Evolutionary conservation across 345 rosid species (phyloP).

Genomic region (Microcos paniculata): DNA sequence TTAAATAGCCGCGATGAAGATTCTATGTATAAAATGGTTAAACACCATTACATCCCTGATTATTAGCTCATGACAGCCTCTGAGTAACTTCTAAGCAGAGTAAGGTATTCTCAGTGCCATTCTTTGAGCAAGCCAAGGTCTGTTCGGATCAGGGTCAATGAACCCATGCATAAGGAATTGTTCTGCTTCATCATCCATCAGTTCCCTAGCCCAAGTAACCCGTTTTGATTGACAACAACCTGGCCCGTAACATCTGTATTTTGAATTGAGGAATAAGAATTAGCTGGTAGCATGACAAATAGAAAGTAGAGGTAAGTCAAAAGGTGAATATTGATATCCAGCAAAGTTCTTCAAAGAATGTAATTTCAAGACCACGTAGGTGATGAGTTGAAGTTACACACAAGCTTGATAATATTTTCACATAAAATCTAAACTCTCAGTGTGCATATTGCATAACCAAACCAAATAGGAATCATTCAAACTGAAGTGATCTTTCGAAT

Average conservation of each 20-base stretch:
- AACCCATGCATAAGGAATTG: conserved; percentile 74
- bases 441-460: neutral
- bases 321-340: neutral
- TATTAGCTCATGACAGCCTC: neutral
- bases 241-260: conserved; percentile 78
- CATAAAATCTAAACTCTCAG: neutral
- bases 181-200: conserved; percentile 83
- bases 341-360: neutral
- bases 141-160: conserved; percentile 67
- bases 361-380: neutral
- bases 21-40: neutral
- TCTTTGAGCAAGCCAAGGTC: conserved; percentile 82
- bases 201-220: conserved; percentile 81
- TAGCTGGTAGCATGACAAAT: neutral
- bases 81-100: conserved; percentile 39
- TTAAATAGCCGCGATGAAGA: neutral
- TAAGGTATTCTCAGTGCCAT: conserved; percentile 75
- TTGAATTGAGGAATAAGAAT: neutral
- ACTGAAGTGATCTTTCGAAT: neutral
- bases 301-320: neutral
- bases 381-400: neutral
- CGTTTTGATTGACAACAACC: conserved; percentile 77
- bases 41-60: neutral
- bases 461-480: neutral
- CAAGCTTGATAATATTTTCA: neutral